These are phyloP conservation scores for Corylus heterophylla DNA, from an alignment of 306 rosid genomes.

Conservation along the genomic window DNA sequence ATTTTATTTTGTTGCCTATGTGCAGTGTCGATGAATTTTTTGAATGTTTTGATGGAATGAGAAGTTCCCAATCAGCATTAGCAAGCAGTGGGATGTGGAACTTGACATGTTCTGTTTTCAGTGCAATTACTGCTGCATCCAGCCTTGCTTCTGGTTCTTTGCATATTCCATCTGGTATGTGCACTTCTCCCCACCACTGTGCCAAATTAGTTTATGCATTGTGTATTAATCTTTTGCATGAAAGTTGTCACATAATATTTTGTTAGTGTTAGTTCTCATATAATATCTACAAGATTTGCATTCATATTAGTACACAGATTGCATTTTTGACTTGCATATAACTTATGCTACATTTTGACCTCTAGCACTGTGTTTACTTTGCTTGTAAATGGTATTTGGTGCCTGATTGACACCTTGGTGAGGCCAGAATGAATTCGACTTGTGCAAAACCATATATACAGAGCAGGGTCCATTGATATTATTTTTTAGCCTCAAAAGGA, in stretches of 20 bases:
- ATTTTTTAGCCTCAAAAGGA: not conserved
- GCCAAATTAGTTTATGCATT: slow-evolving; percentile 7
- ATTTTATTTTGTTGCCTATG: slow-evolving; percentile 27
- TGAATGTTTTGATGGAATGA: slow-evolving; percentile 95
- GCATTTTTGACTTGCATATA: not conserved
- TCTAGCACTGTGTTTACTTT: not conserved
- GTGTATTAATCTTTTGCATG: slow-evolving; percentile 4
- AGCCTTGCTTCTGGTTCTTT: slow-evolving; percentile 95
- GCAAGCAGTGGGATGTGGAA: slow-evolving; percentile 97
- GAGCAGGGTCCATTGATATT: not conserved
- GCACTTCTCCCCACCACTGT: slow-evolving; percentile 10
- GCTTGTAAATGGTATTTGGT: not conserved
- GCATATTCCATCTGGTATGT: slow-evolving; percentile 70
- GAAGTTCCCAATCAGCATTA: slow-evolving; percentile 82
- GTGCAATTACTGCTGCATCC: slow-evolving; percentile 95
- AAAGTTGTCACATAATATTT: not conserved
- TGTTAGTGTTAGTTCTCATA: not conserved
- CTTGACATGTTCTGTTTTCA: slow-evolving; percentile 89
- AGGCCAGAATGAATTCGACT: not conserved
- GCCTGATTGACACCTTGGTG: not conserved
- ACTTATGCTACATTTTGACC: not conserved
- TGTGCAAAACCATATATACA: not conserved
- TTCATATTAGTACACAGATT: not conserved
- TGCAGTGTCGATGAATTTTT: slow-evolving; percentile 97
- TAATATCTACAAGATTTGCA: not conserved